Base-by-base conservation (phyloP, 2,329 filamentous ascomycete genomes). In the Microsporum ferrugineum region DNA sequence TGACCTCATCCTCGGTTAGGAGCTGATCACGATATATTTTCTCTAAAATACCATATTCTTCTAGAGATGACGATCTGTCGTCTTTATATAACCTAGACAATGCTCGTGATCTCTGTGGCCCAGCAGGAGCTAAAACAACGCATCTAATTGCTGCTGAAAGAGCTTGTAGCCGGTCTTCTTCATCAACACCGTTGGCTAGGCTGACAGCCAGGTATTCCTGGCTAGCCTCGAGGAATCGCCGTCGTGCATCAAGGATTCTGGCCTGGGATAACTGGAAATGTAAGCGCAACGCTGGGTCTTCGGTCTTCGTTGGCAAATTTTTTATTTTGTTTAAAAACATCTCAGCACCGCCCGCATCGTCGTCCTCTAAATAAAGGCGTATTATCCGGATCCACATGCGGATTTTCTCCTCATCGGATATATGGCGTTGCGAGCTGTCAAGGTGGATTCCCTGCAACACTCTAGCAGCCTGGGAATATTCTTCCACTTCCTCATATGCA, bases 21-120 rank as follows among this genome's bases (percentile, higher is more conserved):
- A 99, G 79, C 4, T 91, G 84, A 73, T 97, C 90, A 57, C 97
- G 81, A 73, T 95, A 96, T 84, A 99, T 97, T 79, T 97, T 97
- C 78, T 97, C 94, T 12, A 99, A 78, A 60, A 99, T 96, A 57
- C 84, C 80, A 70, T 88, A 92, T 47, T 62, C 62, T 75, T 97
- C 89, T 1, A 94, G 82, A 57, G 85, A 83, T 2, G 80, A 78
- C 0, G 89, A 82, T 34, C 94, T 84, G 66, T 97, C 94, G 73
- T 99, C 94, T 74, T 95, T 96, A 82, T 96, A 96, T 12, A 99
- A 79, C 59, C 88, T 86, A 3, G 85, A 89, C 17, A 99, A 82
- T 49, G 87, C 85, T 55, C 89, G 84, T 64, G 88, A 90, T 60
- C 94, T 85, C 69, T 86, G 81, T 0, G 94, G 94, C 0, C 94